Evolutionary conservation across 257 asterid species (phyloP), one percentile per base, ranked within the genome.

Genomic region (Vinca minor): DNA sequence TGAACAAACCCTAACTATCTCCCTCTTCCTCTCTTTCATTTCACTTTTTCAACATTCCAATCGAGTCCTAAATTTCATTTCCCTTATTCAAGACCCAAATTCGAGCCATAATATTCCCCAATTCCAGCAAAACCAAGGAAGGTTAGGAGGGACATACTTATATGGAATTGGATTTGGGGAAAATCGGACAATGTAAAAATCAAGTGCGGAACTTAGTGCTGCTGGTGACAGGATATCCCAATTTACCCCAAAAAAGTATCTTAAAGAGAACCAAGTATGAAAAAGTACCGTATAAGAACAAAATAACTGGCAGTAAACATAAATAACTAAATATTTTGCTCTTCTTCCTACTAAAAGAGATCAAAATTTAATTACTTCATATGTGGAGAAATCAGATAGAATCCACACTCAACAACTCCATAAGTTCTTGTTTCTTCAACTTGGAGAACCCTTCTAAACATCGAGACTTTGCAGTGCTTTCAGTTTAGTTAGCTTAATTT

Each of bases 361-460:
- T 23, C 48, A 57, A 23, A 44, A 32, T 31, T 21, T 11, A 11
- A 67, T 6, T 8, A 18, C 65, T 21, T 26, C 47, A 21, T 23
- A 32, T 45, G 41, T 0, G 12, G 5, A 57, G 29, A 6, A 20
- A 62, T 71, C 73, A 75, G 44, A 63, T 45, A 70, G 67, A 66
- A 28, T 56, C 71, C 44, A 67, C 68, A 44, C 63, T 48, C n/a
- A 81, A 82, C 73, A 81, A 60, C 69, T 75, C 77, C 54, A 77
- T 8, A 59, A 77, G 74, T 32, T 77, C 82, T 5, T 63, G 71
- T 67, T 77, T 77, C 63, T 73, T 77, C 54, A 73, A 44, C 74
- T 73, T 77, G 23, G 82, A 77, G 60, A 41, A 77, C 45, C 82
- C 72, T 70, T 71, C 70, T 46, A 77, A 17, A 25, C 82, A 70